Percentiles rank a stretch among this genome's conserved stretches.
Conservation (phyloP, 768 basidiomycete species). For the Cyclocybe cylindracea region DNA sequence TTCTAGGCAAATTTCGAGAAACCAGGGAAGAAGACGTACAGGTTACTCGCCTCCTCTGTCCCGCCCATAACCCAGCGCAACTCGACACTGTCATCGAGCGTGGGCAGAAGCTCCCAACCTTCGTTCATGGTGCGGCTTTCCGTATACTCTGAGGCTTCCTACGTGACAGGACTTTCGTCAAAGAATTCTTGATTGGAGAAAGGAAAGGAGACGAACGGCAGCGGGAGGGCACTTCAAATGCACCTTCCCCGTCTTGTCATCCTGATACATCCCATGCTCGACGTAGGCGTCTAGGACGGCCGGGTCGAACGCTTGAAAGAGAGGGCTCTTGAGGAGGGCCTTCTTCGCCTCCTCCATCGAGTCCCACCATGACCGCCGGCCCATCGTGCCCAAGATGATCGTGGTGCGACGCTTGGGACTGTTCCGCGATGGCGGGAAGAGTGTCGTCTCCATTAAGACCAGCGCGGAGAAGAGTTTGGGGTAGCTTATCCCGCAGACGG, state of each 20-base stretch:
- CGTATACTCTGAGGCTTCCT: slow-evolving; percentile 24
- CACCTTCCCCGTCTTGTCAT: slow-evolving; percentile 18
- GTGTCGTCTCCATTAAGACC: slow-evolving; percentile 19
- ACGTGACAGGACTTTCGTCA: background rate
- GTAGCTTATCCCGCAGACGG: slow-evolving; percentile 19
- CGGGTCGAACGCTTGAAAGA: slow-evolving; percentile 22
- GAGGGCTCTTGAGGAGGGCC: slow-evolving; percentile 17
- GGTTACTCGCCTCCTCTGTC: slow-evolving; percentile 18
- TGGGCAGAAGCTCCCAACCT: slow-evolving; percentile 25
- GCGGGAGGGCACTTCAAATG: slow-evolving; percentile 23
- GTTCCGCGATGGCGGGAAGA: slow-evolving; percentile 13
- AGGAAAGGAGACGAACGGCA: background rate
- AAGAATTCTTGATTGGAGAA: background rate
- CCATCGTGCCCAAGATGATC: slow-evolving; percentile 14
- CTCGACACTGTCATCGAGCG: slow-evolving; percentile 21
- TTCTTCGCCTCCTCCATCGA: slow-evolving; percentile 25
- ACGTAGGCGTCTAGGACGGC: slow-evolving; percentile 21
- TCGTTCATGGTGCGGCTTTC: slow-evolving; percentile 25
- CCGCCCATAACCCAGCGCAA: slow-evolving; percentile 29
- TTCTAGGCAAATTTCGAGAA: background rate
- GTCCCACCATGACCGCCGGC: slow-evolving; percentile 22
- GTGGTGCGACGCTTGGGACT: slow-evolving; percentile 1
- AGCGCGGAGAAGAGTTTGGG: slow-evolving; percentile 21
- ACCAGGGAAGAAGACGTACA: slow-evolving; percentile 14
- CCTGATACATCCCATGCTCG: slow-evolving; percentile 19